These are phyloP conservation scores for Nitzschia sp. DNA, from an alignment of 108 stramenopile species.

Conservation along the genomic window DNA sequence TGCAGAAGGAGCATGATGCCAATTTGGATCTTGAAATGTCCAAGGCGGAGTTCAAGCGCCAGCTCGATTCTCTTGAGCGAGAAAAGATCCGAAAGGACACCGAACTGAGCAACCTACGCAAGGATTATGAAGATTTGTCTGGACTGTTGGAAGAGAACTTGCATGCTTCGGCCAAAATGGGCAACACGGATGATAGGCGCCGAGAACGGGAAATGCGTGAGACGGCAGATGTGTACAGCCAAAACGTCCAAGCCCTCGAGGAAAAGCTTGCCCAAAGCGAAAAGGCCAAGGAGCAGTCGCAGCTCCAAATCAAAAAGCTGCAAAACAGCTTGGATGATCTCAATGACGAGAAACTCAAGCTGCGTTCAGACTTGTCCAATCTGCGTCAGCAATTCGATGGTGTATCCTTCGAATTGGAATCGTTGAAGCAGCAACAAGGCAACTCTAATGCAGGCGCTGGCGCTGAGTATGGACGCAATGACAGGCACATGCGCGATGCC, in stretches of 20 bases:
- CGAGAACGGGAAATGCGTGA: constrained; percentile 21
- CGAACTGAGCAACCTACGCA: constrained; percentile 29
- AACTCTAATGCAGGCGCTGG: neutral
- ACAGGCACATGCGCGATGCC: constrained; percentile 34
- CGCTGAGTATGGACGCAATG: constrained; percentile 34
- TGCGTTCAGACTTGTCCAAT: constrained; percentile 19
- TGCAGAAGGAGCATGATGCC: constrained; percentile 18
- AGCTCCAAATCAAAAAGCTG: constrained; percentile 23
- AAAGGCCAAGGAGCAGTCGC: constrained; percentile 24
- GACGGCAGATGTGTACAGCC: constrained; percentile 19
- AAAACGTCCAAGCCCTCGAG: constrained; percentile 17
- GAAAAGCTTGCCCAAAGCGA: constrained; percentile 17
- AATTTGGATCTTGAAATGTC: neutral
- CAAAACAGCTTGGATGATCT: constrained; percentile 21
- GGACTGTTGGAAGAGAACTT: constrained; percentile 33
- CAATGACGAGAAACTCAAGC: constrained; percentile 37
- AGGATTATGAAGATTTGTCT: constrained; percentile 30
- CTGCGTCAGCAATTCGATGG: constrained; percentile 18
- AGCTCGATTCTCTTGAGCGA: constrained; percentile 5
- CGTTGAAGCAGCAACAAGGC: neutral
- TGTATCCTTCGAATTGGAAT: constrained; percentile 12
- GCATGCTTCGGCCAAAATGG: constrained; percentile 26
- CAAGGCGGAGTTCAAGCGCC: constrained; percentile 12
- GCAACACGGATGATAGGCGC: constrained; percentile 16
- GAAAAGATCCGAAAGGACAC: constrained; percentile 30